These are phyloP conservation scores for Backusella psychrophila DNA, from an alignment of 192 early-diverging fungal genomes.

Conservation along the genomic window DNA sequence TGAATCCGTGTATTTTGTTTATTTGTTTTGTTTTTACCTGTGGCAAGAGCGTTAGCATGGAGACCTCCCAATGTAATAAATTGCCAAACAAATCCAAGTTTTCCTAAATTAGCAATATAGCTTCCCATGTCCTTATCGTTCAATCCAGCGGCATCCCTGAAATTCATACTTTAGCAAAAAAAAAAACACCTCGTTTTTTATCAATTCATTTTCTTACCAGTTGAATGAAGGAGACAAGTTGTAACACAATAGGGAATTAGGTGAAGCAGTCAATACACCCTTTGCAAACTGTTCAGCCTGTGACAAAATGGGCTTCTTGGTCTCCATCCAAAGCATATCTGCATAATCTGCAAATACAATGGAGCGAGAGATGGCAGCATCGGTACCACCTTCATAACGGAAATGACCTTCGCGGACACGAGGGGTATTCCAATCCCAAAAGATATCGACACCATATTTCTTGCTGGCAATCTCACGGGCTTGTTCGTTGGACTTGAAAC, in stretches of 20 bases:
- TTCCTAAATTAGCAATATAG: conserved; percentile 81
- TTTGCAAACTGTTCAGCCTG: conserved; percentile 91
- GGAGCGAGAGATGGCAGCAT: conserved; percentile 81
- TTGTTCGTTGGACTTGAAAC: conserved; percentile 74
- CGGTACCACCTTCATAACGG: conserved; percentile 94
- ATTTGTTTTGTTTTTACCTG: conserved; percentile 43
- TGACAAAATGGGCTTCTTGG: conserved; percentile 87
- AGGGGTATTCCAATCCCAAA: conserved; percentile 89
- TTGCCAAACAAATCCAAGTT: conserved; percentile 96
- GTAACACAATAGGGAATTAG: conserved; percentile 89
- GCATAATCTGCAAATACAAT: conserved; percentile 86
- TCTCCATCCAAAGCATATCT: conserved; percentile 97
- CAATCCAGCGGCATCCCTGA: conserved; percentile 78
- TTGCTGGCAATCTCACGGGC: conserved; percentile 76
- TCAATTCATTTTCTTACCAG: conserved; percentile 63
- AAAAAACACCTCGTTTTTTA: not conserved
- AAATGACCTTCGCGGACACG: conserved; percentile 95
- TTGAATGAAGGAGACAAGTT: conserved; percentile 98
- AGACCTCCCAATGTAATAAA: conserved; percentile 97
- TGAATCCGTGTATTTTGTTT: not conserved
- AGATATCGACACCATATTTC: conserved; percentile 64
- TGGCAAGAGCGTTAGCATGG: conserved; percentile 87
- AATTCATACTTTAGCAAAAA: not conserved
- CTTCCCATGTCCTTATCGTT: conserved; percentile 83
- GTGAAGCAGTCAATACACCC: conserved; percentile 77